These are phyloP conservation scores for Neoascochyta sp. DNA, from an alignment of 2,329 filamentous ascomycete species.

Conservation along the genomic window DNA sequence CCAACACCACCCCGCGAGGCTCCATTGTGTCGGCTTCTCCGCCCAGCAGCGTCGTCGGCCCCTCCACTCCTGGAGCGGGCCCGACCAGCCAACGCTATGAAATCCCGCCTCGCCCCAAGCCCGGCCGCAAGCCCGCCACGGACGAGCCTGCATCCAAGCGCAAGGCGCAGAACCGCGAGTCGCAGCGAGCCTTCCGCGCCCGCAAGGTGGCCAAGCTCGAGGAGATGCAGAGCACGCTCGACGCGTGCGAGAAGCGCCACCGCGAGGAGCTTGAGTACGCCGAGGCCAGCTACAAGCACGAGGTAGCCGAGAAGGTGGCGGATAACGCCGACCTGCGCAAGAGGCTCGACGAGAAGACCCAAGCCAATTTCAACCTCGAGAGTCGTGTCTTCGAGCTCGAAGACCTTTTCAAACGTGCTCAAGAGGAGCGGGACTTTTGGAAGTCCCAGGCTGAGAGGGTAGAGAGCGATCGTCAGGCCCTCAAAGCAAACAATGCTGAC, in stretches of 20 bases:
- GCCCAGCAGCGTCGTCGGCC: conserved; percentile 13
- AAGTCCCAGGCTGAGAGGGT: no score
- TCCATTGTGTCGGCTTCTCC: conserved; percentile 25
- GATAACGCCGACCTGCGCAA: no score
- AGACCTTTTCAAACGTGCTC: no score
- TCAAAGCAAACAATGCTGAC: no score
- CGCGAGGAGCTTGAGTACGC: no score
- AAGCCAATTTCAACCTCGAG: no score
- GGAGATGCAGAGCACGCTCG: conserved; percentile 7
- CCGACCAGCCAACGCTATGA: conserved; percentile 39
- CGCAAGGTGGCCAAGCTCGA: conserved; percentile 69
- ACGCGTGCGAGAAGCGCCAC: conserved; percentile 11
- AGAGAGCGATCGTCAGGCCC: no score
- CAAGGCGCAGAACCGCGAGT: conserved; percentile 89
- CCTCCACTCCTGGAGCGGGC: conserved; percentile 28
- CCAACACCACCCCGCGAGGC: conserved; percentile 7
- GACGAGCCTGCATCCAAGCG: conserved; percentile 90
- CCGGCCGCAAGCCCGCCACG: conserved; percentile 87
- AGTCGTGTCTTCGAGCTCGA: no score
- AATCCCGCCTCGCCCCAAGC: conserved; percentile 51
- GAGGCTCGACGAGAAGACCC: no score
- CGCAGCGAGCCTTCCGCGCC: conserved; percentile 86
- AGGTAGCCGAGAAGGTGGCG: no score
- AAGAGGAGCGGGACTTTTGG: no score
- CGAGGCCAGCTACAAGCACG: no score